Base-by-base conservation (phyloP, 2,329 filamentous ascomycete species). In the Aciculosporium take region DNA sequence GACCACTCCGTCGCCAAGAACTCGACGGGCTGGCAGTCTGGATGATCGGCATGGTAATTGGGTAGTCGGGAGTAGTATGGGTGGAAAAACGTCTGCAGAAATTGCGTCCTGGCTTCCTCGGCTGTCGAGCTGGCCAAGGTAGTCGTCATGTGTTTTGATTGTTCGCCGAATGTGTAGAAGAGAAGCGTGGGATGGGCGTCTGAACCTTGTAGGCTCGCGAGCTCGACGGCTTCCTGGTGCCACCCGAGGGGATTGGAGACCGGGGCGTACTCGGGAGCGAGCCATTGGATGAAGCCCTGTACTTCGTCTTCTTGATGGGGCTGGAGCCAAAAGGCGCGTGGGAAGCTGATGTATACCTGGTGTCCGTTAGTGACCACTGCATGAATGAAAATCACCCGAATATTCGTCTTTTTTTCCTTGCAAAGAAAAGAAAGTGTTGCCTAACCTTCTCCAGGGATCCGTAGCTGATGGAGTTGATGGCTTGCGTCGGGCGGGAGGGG, bases 21-120 rank as follows among this genome's bases (percentile, higher is more conserved):
- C 1, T 67, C 72, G 1, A 58, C 61, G 0, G 87, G 84, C 25
- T 65, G 65, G 55, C 85, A 91, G 7, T 68, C 63, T 0, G 72
- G 54, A 0, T 69, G 63, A 0, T 48, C 49, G 1, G 67, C 52
- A 1, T 67, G 60, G 62, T 84, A 94, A 46, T 79, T 69, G 0
- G 83, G 84, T 0, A 94, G 67, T 1, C 69, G 72, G 2, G 81
- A 80, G 64, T 81, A 85, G 62, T 89, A 94, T 0, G 88, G 86
- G 5, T 66, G 56, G 59, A 93, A 84, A 63, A 84, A 86, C 9
- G 65, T 52, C n/a, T 69, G 57, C 0, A 93, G 65, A 35, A 73
- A 70, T 0, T 59, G 55, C 15, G 74, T 63, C 50, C 71, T 72
- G 44, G 71, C 63, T 4, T 66, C 53, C 18, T 67, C 61, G 2